Conservation (phyloP, 2,329 filamentous ascomycete species). For the Mycosphaerelloides madeirae region DNA sequence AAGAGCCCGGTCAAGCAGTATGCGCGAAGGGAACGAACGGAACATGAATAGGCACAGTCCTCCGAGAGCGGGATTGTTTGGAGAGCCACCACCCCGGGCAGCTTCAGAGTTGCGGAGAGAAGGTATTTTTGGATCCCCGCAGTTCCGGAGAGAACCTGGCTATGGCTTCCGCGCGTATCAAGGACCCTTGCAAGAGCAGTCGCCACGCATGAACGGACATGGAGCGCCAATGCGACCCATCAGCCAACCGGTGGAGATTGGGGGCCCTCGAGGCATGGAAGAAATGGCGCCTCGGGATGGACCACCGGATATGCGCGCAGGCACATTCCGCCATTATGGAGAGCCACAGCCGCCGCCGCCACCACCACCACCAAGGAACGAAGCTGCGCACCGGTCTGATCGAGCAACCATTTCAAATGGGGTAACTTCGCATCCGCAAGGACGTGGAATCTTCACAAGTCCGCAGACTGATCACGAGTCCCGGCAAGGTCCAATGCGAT, state of each 20-base stretch:
- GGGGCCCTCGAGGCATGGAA: conserved; percentile 17
- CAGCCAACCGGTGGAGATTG: conserved; percentile 31
- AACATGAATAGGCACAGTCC: conserved; percentile 25
- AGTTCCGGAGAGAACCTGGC: conserved; percentile 27
- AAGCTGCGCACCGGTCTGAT: conserved; percentile 21
- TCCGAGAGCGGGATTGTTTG: conserved; percentile 18
- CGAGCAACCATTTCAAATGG: conserved; percentile 22
- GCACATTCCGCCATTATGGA: conserved; percentile 23
- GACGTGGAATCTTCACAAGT: conserved; percentile 22
- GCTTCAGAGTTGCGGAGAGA: conserved; percentile 26
- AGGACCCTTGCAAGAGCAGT: conserved; percentile 19
- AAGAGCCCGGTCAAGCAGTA: conserved; percentile 35
- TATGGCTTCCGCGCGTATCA: conserved; percentile 31
- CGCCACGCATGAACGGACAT: conserved; percentile 21
- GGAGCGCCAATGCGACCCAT: conserved; percentile 27
- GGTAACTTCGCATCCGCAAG: conserved; percentile 26
- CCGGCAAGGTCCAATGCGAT: conserved; percentile 18
- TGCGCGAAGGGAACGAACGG: conserved; percentile 29
- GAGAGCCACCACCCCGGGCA: conserved; percentile 24
- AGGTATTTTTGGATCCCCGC: conserved; percentile 31
- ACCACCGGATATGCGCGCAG: conserved; percentile 18
- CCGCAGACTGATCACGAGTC: conserved; percentile 27
- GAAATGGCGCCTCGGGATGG: conserved; percentile 24
- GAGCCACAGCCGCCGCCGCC: conserved; percentile 18
- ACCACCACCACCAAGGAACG: conserved; percentile 13